phyloP scores from a whole-genome alignment of 805 yeast genomes.

The Myxozyma geophila region DNA sequence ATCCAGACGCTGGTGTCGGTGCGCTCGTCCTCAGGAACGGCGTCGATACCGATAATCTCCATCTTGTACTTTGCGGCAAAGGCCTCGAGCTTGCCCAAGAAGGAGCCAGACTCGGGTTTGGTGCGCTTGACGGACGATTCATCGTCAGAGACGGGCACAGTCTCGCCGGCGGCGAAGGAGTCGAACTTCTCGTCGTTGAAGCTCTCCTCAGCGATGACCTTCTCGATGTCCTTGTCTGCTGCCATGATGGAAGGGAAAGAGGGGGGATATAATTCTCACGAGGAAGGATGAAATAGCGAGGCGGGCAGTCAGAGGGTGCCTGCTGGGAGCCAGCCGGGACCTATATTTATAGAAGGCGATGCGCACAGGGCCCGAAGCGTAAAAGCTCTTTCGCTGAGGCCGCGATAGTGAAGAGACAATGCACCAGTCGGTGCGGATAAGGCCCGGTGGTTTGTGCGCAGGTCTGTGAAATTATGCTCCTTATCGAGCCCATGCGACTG shows the following conservation, averaged over 20 bases:
- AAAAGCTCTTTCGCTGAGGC: neutral
- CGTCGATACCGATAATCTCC: constrained; percentile 79
- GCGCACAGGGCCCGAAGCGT: neutral
- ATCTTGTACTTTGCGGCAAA: constrained; percentile 18
- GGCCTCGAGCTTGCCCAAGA: constrained; percentile 2
- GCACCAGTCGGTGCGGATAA: neutral
- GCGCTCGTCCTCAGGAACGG: constrained; percentile 78
- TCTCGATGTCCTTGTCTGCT: constrained; percentile 9
- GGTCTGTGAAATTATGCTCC: neutral
- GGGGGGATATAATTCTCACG: neutral
- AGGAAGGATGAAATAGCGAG: neutral
- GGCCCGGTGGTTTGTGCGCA: neutral
- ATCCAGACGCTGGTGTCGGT: constrained; percentile 61
- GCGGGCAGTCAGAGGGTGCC: too few relatives aligned
- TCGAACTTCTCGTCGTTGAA: constrained; percentile 16
- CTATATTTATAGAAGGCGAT: too few relatives aligned
- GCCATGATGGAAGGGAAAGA: too few relatives aligned
- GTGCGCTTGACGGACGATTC: neutral
- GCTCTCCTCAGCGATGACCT: neutral
- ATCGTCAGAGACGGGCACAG: constrained; percentile 2
- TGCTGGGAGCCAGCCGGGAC: too few relatives aligned
- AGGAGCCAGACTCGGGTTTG: neutral
- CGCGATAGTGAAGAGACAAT: neutral
- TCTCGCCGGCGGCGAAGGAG: constrained; percentile 10
- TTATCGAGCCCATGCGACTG: neutral